Conservation (phyloP, 2,329 filamentous ascomycete species). For the Penicillium occitanis region DNA sequence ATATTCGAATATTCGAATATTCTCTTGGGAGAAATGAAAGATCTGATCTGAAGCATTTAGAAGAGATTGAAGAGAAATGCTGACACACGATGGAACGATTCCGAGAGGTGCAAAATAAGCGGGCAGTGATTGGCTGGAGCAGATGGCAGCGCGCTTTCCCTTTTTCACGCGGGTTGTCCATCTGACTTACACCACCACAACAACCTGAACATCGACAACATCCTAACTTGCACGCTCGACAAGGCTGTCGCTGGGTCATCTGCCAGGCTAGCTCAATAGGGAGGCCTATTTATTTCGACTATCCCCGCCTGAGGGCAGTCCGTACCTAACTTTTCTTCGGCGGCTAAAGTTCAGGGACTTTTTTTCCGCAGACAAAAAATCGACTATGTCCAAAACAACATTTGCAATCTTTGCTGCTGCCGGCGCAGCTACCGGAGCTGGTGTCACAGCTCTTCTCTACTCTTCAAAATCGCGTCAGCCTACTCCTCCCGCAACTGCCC, state of each 20-base stretch:
- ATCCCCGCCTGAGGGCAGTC: not conserved
- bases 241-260: conserved; percentile 1
- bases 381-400: conserved; percentile 74
- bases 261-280: not conserved
- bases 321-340: not conserved
- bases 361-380: conserved; percentile 1
- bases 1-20: not conserved
- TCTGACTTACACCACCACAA: conserved; percentile 7
- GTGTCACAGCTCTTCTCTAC: conserved; percentile 67
- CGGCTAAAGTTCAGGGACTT: not conserved
- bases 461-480: conserved; percentile 59
- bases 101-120: conserved; percentile 14
- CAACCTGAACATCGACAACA: not conserved
- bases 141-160: conserved; percentile 5
- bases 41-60: not conserved
- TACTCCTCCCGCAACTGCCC: conserved; percentile 33
- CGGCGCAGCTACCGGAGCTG: conserved; percentile 73
- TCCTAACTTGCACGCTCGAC: not conserved
- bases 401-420: conserved; percentile 73
- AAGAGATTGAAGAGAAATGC: not conserved
- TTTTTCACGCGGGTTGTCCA: conserved; percentile 16
- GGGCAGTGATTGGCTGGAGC: conserved; percentile 13
- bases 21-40: not conserved
- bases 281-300: not conserved
- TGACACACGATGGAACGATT: not conserved